Conservation (phyloP, 169 alveolate species). For the Cryptosporidium viatorum region DNA sequence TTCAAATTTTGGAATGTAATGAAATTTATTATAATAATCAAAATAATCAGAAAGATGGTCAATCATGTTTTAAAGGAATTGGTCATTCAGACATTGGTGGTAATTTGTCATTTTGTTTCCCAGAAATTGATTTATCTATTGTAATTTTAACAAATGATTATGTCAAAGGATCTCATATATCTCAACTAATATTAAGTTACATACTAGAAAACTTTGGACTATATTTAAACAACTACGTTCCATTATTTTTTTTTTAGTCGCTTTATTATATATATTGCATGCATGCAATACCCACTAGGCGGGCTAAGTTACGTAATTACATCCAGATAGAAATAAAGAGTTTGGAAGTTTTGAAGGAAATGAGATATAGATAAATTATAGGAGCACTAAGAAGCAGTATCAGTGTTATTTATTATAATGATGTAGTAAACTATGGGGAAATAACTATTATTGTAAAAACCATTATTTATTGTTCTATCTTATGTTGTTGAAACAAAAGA, state of each 20-base stretch:
- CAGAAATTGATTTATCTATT: conserved; percentile 78
- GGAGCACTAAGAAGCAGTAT: conserved; percentile 9
- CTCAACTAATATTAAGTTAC: neutral
- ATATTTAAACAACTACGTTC: conserved; percentile 15
- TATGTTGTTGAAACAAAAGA: neutral
- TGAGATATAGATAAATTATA: conserved; percentile 14
- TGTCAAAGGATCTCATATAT: conserved; percentile 77
- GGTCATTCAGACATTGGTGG: conserved; percentile 81
- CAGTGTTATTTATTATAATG: neutral
- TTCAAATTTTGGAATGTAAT: conserved; percentile 78
- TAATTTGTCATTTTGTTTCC: conserved; percentile 77
- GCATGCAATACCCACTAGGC: neutral
- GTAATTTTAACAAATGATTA: conserved; percentile 77
- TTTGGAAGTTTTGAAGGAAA: neutral
- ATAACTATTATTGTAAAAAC: neutral
- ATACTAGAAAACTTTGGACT: conserved; percentile 48
- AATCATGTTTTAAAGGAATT: conserved; percentile 66
- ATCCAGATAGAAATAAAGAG: neutral
- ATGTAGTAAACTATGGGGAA: neutral
- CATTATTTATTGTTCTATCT: neutral
- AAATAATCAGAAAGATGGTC: neutral
- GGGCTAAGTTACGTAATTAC: neutral
- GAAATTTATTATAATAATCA: conserved; percentile 10
- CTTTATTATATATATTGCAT: neutral
- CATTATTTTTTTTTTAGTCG: neutral